A percentile compares a stretch with the other conserved stretches of the same genome.
phyloP scores from a whole-genome alignment of 192 early-diverging fungal species.

The Entomortierella chlamydospora region DNA sequence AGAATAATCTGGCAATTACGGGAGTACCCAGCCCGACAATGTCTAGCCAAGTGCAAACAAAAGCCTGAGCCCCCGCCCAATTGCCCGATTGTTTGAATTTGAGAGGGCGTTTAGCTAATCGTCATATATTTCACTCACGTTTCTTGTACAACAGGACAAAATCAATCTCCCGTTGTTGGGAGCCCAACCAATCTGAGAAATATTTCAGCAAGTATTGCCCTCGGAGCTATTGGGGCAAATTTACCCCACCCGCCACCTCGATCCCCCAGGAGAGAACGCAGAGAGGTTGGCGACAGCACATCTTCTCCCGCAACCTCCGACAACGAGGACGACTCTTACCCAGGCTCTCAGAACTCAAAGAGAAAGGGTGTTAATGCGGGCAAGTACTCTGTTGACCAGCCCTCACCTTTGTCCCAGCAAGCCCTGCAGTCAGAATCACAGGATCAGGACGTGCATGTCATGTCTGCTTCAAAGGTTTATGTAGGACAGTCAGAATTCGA shows the following conservation, averaged over 20 bases:
- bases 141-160: conserved; percentile 1
- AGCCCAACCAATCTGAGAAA: conserved; percentile 22
- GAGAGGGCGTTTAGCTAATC: background rate
- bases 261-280: conserved; percentile 46
- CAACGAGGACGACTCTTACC: conserved; percentile 35
- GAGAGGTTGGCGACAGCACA: conserved; percentile 19
- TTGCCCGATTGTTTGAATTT: background rate
- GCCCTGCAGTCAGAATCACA: background rate
- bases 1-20: too few species aligned
- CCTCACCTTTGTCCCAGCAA: conserved; percentile 3
- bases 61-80: too few species aligned
- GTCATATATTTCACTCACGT: background rate
- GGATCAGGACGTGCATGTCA: conserved; percentile 1
- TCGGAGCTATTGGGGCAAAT: conserved; percentile 5
- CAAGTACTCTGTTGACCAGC: conserved; percentile 2
- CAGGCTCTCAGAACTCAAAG: background rate
- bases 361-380: background rate
- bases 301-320: conserved; percentile 32
- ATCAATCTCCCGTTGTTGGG: conserved; percentile 3
- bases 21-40: too few species aligned
- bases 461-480: conserved; percentile 16
- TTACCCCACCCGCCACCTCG: conserved; percentile 41
- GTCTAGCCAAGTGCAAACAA: too few species aligned
- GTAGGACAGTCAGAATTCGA: background rate
- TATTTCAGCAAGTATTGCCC: conserved; percentile 17